phyloP scores from a whole-genome alignment of 2,329 filamentous ascomycete genomes.

The Nannizziopsis arthrosporioides region DNA sequence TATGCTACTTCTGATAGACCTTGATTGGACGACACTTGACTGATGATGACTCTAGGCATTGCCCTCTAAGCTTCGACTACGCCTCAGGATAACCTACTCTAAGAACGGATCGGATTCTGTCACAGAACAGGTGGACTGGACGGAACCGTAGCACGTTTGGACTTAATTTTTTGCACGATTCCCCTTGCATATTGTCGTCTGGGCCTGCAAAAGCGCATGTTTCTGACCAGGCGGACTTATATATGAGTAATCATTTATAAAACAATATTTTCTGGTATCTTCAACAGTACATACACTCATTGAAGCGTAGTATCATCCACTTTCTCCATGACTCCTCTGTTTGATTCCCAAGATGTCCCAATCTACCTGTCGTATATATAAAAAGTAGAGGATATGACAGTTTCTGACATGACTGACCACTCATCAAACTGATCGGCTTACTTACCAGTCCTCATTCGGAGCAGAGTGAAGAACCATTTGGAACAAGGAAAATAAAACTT shows the following conservation, averaged over 20 bases:
- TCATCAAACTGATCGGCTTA: too few relatives aligned
- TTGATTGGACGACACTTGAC: background rate
- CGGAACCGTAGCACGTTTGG: constrained; percentile 49
- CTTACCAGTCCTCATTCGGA: too few relatives aligned
- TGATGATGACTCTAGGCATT: constrained; percentile 47
- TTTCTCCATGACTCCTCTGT: too few relatives aligned
- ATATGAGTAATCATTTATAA: constrained; percentile 6
- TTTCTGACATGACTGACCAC: too few relatives aligned
- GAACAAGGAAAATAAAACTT: too few relatives aligned
- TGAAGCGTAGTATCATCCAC: too few relatives aligned
- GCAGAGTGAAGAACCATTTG: too few relatives aligned
- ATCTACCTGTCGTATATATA: too few relatives aligned
- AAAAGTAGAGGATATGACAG: too few relatives aligned
- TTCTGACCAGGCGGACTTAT: constrained; percentile 7
- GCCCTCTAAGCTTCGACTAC: constrained; percentile 58
- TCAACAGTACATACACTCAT: too few relatives aligned
- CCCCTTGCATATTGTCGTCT: constrained; percentile 10
- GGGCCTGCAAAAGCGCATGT: background rate
- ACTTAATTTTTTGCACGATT: constrained; percentile 10
- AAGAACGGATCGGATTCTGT: constrained; percentile 59
- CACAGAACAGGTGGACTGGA: constrained; percentile 94
- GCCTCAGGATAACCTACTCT: constrained; percentile 71
- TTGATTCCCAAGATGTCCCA: too few relatives aligned
- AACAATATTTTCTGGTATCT: too few relatives aligned
- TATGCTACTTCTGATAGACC: background rate